Conservation (phyloP, 257 asterid genomes). For the Verbena officinalis region DNA sequence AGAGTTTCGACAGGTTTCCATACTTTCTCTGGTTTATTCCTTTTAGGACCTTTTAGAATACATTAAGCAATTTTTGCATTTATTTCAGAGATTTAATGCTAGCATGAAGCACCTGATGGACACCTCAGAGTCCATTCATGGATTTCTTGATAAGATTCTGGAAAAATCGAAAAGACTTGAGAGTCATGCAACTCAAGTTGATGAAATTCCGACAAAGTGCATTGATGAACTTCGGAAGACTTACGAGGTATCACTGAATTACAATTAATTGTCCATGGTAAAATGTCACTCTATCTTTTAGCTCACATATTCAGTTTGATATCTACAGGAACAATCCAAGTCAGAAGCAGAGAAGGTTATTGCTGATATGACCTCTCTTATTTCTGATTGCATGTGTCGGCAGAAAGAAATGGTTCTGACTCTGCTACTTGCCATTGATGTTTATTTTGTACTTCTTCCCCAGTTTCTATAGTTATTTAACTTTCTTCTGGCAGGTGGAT, state of each 20-base stretch:
- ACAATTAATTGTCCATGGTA: neutral
- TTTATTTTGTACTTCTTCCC: neutral
- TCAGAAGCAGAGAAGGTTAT: conserved; percentile 73
- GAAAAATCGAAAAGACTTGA: conserved; percentile 66
- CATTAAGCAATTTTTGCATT: neutral
- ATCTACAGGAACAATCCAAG: conserved; percentile 64
- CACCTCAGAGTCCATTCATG: conserved; percentile 56
- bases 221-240: conserved; percentile 71
- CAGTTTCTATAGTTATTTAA: conserved; percentile 9
- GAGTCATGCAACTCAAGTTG: conserved; percentile 55
- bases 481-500: conserved; percentile 55
- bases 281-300: conserved; percentile 8
- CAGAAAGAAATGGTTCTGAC: conserved; percentile 72
- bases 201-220: conserved; percentile 51
- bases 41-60: neutral
- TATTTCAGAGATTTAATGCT: conserved; percentile 54
- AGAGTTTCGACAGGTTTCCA: conserved; percentile 81
- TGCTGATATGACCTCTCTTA: conserved; percentile 72
- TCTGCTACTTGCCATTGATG: conserved; percentile 5
- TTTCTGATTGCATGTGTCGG: conserved; percentile 66
- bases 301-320: conserved; percentile 28
- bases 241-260: conserved; percentile 54
- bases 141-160: conserved; percentile 50
- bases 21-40: conserved; percentile 1
- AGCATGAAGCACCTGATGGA: conserved; percentile 52